These are phyloP conservation scores for Penicillium sp. DNA, from an alignment of 2,329 filamentous ascomycete species.

Conservation along the genomic window DNA sequence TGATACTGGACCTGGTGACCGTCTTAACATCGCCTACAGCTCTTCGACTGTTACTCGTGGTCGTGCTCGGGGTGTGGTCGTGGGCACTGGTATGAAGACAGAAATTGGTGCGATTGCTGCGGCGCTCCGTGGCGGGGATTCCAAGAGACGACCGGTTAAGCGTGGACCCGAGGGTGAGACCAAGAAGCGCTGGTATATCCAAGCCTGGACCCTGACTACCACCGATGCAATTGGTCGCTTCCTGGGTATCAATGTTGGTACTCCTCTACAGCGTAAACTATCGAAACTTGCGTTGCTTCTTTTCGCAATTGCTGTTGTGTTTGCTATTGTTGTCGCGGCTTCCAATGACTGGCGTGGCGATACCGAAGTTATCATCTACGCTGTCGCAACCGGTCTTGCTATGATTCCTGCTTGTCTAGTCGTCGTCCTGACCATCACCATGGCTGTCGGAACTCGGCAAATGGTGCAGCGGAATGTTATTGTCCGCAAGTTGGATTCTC, in stretches of 20 bases:
- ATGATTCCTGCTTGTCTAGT: slow-evolving; percentile 61
- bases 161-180: slow-evolving; percentile 46
- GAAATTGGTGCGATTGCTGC: slow-evolving; percentile 61
- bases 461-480: slow-evolving; percentile 55
- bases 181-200: slow-evolving; percentile 50
- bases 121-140: slow-evolving; percentile 56
- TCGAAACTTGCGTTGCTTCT: slow-evolving; percentile 62
- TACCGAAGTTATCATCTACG: slow-evolving; percentile 60
- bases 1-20: slow-evolving; percentile 54
- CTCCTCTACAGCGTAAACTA: slow-evolving; percentile 63
- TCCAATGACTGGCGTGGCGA: slow-evolving; percentile 54
- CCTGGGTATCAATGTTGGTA: slow-evolving; percentile 62
- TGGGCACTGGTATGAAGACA: slow-evolving; percentile 57
- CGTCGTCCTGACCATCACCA: slow-evolving; percentile 62
- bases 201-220: slow-evolving; percentile 49
- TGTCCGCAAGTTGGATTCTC: slow-evolving; percentile 52
- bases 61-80: slow-evolving; percentile 54
- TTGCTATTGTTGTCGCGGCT: slow-evolving; percentile 62
- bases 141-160: slow-evolving; percentile 48
- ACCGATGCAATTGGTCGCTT: slow-evolving; percentile 57
- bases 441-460: slow-evolving; percentile 55
- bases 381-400: slow-evolving; percentile 53
- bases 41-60: slow-evolving; percentile 58
- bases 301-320: slow-evolving; percentile 61
- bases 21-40: slow-evolving; percentile 57